These are phyloP conservation scores for Annulohypoxylon nitens DNA, from an alignment of 495 filamentous ascomycete genomes.

Conservation along the genomic window DNA sequence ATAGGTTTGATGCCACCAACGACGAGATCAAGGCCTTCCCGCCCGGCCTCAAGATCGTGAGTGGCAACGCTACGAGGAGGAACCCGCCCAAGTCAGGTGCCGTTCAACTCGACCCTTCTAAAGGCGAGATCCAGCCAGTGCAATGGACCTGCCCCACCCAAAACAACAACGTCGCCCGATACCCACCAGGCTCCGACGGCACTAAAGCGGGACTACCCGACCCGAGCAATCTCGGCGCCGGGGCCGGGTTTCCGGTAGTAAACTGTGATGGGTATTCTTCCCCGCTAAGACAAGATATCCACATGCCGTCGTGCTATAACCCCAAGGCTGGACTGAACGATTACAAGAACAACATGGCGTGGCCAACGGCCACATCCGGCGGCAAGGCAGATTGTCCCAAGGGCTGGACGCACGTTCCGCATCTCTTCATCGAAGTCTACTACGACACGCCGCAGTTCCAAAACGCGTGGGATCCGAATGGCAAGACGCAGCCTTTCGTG, in stretches of 20 bases:
- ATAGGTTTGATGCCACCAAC: conserved; percentile 66
- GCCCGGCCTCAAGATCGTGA: conserved; percentile 75
- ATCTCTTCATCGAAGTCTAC: conserved; percentile 76
- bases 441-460: conserved; percentile 68
- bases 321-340: conserved; percentile 67
- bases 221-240: conserved; percentile 59
- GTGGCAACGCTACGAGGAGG: conserved; percentile 69
- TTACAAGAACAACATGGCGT: conserved; percentile 64
- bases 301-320: conserved; percentile 66
- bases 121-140: conserved; percentile 57
- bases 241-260: conserved; percentile 62
- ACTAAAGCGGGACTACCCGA: conserved; percentile 59
- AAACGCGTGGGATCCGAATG: conserved; percentile 65
- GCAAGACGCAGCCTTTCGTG: conserved; percentile 71
- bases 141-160: conserved; percentile 59
- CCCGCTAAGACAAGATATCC: conserved; percentile 65
- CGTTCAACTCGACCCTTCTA: conserved; percentile 54
- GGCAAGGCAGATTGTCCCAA: conserved; percentile 70
- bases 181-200: conserved; percentile 59
- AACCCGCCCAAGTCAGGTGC: conserved; percentile 47
- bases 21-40: conserved; percentile 76
- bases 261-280: conserved; percentile 64
- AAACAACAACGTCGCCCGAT: conserved; percentile 62
- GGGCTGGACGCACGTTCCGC: conserved; percentile 66
- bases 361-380: conserved; percentile 56